Conservation (phyloP, 1,139 yeast species). For the Taphrina betulina region DNA sequence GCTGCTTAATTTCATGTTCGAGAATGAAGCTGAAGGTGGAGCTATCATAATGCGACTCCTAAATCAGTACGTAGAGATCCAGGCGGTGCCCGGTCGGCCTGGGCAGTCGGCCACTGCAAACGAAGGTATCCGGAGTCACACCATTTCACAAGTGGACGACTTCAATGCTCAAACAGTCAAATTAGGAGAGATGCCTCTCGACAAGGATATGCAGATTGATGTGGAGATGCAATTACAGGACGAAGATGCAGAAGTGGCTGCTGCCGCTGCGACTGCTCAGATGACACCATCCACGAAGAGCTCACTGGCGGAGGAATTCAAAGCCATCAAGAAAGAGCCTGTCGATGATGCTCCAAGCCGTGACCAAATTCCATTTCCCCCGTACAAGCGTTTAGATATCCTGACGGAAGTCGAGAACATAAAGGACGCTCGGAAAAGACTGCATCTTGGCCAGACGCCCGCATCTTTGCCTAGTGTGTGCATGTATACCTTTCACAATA, state of each 20-base stretch:
- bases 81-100: slow-evolving; percentile 49
- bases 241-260: slow-evolving; percentile 57
- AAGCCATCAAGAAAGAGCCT: slow-evolving; percentile 45
- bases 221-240: slow-evolving; percentile 77
- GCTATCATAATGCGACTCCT: slow-evolving; percentile 78
- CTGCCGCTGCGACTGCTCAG: slow-evolving; percentile 15
- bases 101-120: slow-evolving; percentile 49
- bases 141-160: slow-evolving; percentile 53
- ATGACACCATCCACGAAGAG: slow-evolving; percentile 41
- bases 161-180: slow-evolving; percentile 72
- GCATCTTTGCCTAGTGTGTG: slow-evolving; percentile 91
- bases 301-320: slow-evolving; percentile 53
- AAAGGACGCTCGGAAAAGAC: slow-evolving; percentile 75
- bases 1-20: slow-evolving; percentile 80
- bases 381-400: slow-evolving; percentile 74
- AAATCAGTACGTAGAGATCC: slow-evolving; percentile 79
- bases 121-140: slow-evolving; percentile 65
- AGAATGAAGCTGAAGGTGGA: slow-evolving; percentile 91
- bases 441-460: slow-evolving; percentile 64
- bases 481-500: slow-evolving; percentile 97
- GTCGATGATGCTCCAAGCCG: slow-evolving; percentile 66
- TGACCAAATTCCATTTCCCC: slow-evolving; percentile 79
- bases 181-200: slow-evolving; percentile 80
- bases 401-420: slow-evolving; percentile 74
- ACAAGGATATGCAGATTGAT: slow-evolving; percentile 79